Percentiles rank a stretch among this genome's conserved stretches.
Evolutionary conservation across 2,329 filamentous ascomycete genomes (phyloP).

Genomic region (Sporothrix brasiliensis): DNA sequence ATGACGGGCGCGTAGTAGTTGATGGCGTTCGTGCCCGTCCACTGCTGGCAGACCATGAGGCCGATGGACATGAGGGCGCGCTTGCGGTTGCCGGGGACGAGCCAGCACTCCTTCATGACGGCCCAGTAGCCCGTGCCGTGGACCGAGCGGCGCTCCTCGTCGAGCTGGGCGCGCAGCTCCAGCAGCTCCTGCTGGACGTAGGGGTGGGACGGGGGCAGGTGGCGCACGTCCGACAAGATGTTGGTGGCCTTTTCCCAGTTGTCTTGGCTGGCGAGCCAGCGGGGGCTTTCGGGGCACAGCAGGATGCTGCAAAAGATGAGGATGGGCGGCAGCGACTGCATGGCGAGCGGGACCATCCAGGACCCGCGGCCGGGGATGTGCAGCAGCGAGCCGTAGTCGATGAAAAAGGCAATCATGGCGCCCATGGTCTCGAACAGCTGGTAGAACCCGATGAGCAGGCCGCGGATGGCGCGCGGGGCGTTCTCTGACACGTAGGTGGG

Average conservation of each 20-base stretch:
- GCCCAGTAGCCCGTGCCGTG: constrained; percentile 38
- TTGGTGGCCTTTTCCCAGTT: constrained; percentile 53
- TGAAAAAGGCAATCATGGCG: constrained; percentile 57
- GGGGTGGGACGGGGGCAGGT: constrained; percentile 44
- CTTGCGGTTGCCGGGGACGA: constrained; percentile 49
- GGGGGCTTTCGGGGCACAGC: constrained; percentile 62
- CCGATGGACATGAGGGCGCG: constrained; percentile 53
- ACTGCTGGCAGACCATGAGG: constrained; percentile 58
- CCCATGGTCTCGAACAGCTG: constrained; percentile 60
- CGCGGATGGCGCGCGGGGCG: constrained; percentile 60
- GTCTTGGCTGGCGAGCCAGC: constrained; percentile 62
- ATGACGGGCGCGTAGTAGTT: constrained; percentile 44
- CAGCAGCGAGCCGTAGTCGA: constrained; percentile 56
- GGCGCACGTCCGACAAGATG: constrained; percentile 44
- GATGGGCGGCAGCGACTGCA: constrained; percentile 60
- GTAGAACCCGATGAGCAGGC: constrained; percentile 62
- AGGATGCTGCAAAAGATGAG: constrained; percentile 59
- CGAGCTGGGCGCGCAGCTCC: constrained; percentile 41
- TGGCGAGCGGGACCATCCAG: constrained; percentile 60
- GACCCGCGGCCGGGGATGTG: constrained; percentile 49
- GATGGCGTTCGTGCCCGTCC: constrained; percentile 48
- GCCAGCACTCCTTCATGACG: constrained; percentile 41
- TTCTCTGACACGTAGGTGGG: constrained; percentile 65
- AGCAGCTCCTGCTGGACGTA: constrained; percentile 45
- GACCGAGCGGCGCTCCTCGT: constrained; percentile 40